phyloP scores from a whole-genome alignment of 768 basidiomycete species.

The Leucosporidium yakuticum region DNA sequence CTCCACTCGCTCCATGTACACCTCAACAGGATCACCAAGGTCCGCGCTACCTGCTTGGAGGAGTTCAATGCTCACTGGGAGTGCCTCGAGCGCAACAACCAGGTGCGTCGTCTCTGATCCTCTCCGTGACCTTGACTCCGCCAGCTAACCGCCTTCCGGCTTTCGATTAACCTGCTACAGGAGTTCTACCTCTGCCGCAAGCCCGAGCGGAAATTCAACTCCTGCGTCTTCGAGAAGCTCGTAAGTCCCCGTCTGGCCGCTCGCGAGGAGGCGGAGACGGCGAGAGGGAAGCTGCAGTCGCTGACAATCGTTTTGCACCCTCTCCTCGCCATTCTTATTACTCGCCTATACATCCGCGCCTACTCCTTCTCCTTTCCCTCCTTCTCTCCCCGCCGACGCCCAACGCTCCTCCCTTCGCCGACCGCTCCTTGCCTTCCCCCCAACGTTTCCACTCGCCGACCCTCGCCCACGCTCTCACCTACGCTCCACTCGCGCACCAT shows the following conservation, averaged over 20 bases:
- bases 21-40: slow-evolving; percentile 69
- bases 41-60: slow-evolving; percentile 80
- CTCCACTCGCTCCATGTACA: background rate
- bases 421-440: background rate
- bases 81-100: slow-evolving; percentile 90
- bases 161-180: slow-evolving; percentile 46
- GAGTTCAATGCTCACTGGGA: slow-evolving; percentile 90
- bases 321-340: too few relatives aligned
- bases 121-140: background rate
- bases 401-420: background rate
- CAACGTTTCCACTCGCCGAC: background rate
- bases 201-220: slow-evolving; percentile 61
- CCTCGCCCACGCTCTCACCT: background rate
- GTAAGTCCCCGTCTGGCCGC: slow-evolving; percentile 1
- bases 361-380: too few relatives aligned
- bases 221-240: background rate
- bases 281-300: too few relatives aligned
- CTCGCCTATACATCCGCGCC: too few relatives aligned
- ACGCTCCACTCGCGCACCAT: background rate
- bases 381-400: background rate
- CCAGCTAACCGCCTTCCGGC: background rate
- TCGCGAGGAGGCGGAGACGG: background rate
- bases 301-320: background rate
- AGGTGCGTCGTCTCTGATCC: slow-evolving; percentile 53
- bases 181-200: slow-evolving; percentile 84